phyloP scores from a whole-genome alignment of 495 filamentous ascomycete genomes.

The Trypethelium eluteriae region DNA sequence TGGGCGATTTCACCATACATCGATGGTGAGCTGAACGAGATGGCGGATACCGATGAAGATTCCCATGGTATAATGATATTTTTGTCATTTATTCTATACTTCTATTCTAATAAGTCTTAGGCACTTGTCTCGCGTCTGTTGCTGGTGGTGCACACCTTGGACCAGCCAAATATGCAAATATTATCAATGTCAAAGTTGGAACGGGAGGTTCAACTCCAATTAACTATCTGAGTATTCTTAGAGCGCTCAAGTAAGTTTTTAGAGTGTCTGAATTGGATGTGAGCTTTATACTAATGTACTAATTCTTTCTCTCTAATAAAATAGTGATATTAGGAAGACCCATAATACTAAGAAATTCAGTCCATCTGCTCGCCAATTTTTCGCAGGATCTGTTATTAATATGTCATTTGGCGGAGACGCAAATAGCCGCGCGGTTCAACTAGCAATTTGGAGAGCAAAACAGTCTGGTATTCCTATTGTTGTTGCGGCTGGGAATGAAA shows the following conservation, averaged over 20 bases:
- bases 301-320: neutral
- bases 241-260: neutral
- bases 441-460: neutral
- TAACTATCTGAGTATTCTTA: neutral
- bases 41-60: neutral
- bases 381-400: neutral
- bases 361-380: neutral
- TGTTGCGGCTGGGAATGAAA: neutral
- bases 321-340: neutral
- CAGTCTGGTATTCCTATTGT: neutral
- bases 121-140: neutral
- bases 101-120: neutral
- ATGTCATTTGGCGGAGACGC: neutral
- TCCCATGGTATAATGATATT: neutral
- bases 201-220: neutral
- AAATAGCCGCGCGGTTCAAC: neutral
- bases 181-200: conserved; percentile 2
- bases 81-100: neutral
- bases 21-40: neutral
- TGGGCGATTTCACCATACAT: neutral
- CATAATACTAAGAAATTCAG: neutral
- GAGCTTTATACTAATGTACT: neutral
- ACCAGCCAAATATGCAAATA: neutral
- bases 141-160: neutral
- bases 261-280: neutral